Base-by-base conservation (phyloP, 768 basidiomycete species). In the Mycena chlorophos region DNA sequence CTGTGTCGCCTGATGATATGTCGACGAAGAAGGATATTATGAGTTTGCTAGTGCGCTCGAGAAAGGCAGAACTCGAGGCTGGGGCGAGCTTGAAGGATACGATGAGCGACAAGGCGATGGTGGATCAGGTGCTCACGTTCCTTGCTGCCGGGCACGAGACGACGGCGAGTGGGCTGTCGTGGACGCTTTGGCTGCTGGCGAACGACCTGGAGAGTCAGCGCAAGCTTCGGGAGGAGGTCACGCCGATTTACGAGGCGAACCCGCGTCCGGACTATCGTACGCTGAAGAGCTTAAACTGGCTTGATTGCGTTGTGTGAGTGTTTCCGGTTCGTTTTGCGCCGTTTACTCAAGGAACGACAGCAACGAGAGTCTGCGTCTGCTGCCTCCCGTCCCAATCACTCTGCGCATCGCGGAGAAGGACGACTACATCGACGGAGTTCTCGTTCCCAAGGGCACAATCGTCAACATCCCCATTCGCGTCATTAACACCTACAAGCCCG, bases 101-200 rank as follows among this genome's bases (percentile, higher is more conserved):
- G 6, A 77, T 81, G 78, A 76, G 71, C 23, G 78, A 80, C 55
- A 63, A 69, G 42, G 76, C 72, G 14, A 78, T 80, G 75, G 76
- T 81, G 68, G 78, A 80, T 49, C 80, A 82, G 70, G 77, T 81
- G 77, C 60, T 81, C 8, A 81, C 79, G 3, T 79, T 81, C 68
- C 64, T 81, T 13, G 77, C 74, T 1, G 78, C 79, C 16, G 79
- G 25, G 12, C 74, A 74, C 53, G 74, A 74, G 65, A 79, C 78
- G 4, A 79, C 77, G 12, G 78, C 80, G 0, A 74, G 76, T 42
- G 79, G 78, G 17, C 57, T 78, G 23, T 68, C 75, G 20, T 86
- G 82, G 80, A 78, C 80, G 0, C 68, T 82, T 6, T 82, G 80
- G 80, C 71, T 81, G 22, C 74, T 86, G 14, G 76, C 82, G 8